A percentile compares a stretch with the other conserved stretches of the same genome.
Conservation (phyloP, 192 early-diverging fungal species). For the Helicostylum pulchrum region DNA sequence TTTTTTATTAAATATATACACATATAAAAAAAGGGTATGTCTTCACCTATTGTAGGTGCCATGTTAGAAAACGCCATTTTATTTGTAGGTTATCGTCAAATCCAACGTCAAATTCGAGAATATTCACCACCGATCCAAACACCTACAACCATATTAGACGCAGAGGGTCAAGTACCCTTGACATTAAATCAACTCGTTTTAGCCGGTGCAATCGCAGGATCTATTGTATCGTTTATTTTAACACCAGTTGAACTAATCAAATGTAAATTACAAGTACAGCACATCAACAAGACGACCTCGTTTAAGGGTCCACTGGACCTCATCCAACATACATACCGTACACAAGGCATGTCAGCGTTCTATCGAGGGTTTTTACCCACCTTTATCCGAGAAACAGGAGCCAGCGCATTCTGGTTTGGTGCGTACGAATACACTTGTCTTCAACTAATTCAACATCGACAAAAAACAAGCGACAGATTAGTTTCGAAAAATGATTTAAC, state of each 20-base stretch:
- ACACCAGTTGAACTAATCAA: slow-evolving; percentile 96
- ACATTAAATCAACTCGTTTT: slow-evolving; percentile 66
- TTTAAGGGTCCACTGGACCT: slow-evolving; percentile 49
- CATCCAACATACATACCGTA: slow-evolving; percentile 40
- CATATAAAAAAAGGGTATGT: slow-evolving; percentile 75
- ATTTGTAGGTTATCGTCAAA: slow-evolving; percentile 84
- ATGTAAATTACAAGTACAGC: slow-evolving; percentile 93
- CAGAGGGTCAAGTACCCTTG: slow-evolving; percentile 43
- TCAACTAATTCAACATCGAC: slow-evolving; percentile 41
- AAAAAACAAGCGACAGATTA: slow-evolving; percentile 11
- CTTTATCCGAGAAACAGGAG: slow-evolving; percentile 82
- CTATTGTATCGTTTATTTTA: slow-evolving; percentile 81
- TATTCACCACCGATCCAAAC: slow-evolving; percentile 25
- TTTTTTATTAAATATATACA: neutral
- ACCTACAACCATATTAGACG: slow-evolving; percentile 2
- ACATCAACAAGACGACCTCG: slow-evolving; percentile 37
- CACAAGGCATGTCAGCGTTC: slow-evolving; percentile 57
- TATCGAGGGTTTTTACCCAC: slow-evolving; percentile 83
- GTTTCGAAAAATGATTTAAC: slow-evolving; percentile 70
- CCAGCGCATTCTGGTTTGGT: slow-evolving; percentile 97
- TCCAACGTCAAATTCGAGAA: slow-evolving; percentile 70
- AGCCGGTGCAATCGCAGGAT: slow-evolving; percentile 84
- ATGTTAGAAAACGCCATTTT: slow-evolving; percentile 93
- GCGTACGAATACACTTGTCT: slow-evolving; percentile 79
- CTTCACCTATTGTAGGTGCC: slow-evolving; percentile 86